phyloP scores from a whole-genome alignment of 2,329 filamentous ascomycete genomes.

The Aspergillus quadricinctus region DNA sequence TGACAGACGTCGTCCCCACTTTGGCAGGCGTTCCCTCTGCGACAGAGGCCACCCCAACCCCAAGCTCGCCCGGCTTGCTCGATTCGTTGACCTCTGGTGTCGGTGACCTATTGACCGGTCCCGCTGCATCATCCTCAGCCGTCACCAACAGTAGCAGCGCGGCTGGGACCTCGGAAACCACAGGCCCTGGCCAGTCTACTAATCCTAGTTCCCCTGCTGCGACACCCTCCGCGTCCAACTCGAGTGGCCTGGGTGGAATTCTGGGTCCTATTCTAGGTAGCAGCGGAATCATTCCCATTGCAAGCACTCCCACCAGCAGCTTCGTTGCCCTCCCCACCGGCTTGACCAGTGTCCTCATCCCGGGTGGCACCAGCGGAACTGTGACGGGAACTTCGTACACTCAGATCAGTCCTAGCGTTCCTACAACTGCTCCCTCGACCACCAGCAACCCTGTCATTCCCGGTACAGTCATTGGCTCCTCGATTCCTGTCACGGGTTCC shows the following conservation, averaged over 20 bases:
- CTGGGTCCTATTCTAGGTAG: conserved; percentile 1
- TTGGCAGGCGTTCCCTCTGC: background rate
- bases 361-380: background rate
- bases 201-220: conserved; percentile 25
- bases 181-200: conserved; percentile 10
- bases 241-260: conserved; percentile 5
- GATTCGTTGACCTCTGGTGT: background rate
- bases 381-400: background rate
- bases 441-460: conserved; percentile 8
- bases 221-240: conserved; percentile 5
- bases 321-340: conserved; percentile 11
- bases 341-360: background rate
- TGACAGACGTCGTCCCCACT: background rate
- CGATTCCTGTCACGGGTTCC: conserved; percentile 2
- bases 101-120: background rate
- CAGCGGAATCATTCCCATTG: background rate
- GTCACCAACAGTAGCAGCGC: background rate
- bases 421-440: conserved; percentile 11
- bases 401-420: conserved; percentile 8
- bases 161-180: background rate
- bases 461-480: conserved; percentile 11
- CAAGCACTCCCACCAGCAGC: conserved; percentile 5
- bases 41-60: background rate
- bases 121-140: background rate
- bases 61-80: background rate